Evolutionary conservation across 2,329 filamentous ascomycete genomes (phyloP), one percentile per base, ranked within the genome.

Genomic region (Periconia sp.): DNA sequence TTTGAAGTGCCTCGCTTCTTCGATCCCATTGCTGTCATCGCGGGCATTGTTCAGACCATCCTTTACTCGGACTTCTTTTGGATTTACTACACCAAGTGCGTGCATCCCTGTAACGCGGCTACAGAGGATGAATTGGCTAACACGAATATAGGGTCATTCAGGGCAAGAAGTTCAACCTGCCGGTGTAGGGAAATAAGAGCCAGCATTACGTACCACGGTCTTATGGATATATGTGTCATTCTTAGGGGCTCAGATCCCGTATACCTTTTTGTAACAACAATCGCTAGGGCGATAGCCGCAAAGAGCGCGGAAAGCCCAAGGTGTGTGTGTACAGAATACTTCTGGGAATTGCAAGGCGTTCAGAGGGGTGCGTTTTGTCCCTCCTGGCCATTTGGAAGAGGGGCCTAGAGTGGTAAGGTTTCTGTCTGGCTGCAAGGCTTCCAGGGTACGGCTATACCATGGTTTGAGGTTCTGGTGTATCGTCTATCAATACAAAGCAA

Each of bases 51-150:
- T 53, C 94, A 99, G 79, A 99, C 94, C 0, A 75, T 99, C 35
- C 79, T 99, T 45, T 99, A 99, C 78, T 95, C 90, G 52, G 94
- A 99, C 76, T 99, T 99, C 78, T 99, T 99, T 82, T 99, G 92
- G 81, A 92, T 99, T 65, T 99, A 99, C 78, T 99, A 96, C 76
- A 96, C 87, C 47, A 97, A 96, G 85, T 86, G 69, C 71, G 81
- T 74, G 9, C 16, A 12, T 15, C 4, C 4, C 10, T 17, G 17
- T 17, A 28, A 24, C 5, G 6, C 4, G 7, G 9, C 29, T 17
- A 8, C 4, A 12, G 12, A 26, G 7, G 13, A 26, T 29, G n/a
- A 6, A 9, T 7, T 28, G 37, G 40, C 49, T 62, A 50, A 60
- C 24, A 24, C 12, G 25, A 51, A 19, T 16, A 10, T 29, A 78